Evolutionary conservation across 2,329 filamentous ascomycete species (phyloP).

Genomic region (Neopestalotiopsis sp.): DNA sequence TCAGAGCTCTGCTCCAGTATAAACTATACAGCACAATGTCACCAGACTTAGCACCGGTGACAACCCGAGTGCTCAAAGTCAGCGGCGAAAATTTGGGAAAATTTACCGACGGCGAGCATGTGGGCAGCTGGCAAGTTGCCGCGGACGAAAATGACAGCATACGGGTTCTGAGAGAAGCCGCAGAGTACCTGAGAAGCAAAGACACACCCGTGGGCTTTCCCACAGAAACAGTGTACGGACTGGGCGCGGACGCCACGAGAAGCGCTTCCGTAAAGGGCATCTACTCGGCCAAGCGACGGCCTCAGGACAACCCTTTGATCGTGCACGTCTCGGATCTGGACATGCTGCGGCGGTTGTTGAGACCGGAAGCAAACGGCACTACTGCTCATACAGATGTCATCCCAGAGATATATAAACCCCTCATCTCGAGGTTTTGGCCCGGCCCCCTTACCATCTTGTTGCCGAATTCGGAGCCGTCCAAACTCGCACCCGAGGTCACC

Average conservation of each 20-base stretch:
- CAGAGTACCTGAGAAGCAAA: constrained; percentile 65
- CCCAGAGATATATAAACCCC: constrained; percentile 75
- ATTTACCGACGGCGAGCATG: constrained; percentile 29
- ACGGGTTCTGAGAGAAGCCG: constrained; percentile 63
- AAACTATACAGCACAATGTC: constrained; percentile 37
- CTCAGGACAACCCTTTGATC: constrained; percentile 94
- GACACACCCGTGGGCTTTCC: constrained; percentile 90
- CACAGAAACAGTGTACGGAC: constrained; percentile 95
- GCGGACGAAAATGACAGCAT: constrained; percentile 27
- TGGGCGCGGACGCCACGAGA: constrained; percentile 94
- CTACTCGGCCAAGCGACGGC: constrained; percentile 86
- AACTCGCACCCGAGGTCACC: constrained; percentile 89
- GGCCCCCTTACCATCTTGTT: constrained; percentile 91
- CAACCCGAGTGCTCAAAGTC: constrained; percentile 31
- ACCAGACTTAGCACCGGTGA: constrained; percentile 30
- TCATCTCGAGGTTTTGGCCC: constrained; percentile 90
- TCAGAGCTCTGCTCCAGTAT: constrained; percentile 29
- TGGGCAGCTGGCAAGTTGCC: constrained; percentile 35
- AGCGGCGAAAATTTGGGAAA: constrained; percentile 28
- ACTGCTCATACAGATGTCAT: constrained; percentile 49
- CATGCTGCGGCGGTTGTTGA: constrained; percentile 72
- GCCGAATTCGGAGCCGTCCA: constrained; percentile 71
- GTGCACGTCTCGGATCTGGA: constrained; percentile 84
- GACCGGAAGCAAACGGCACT: constrained; percentile 29
- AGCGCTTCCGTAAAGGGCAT: constrained; percentile 87